These are phyloP conservation scores for Neotropicomus parvogracilis DNA, from an alignment of 1,284 basidiomycete genomes.

Conservation along the genomic window DNA sequence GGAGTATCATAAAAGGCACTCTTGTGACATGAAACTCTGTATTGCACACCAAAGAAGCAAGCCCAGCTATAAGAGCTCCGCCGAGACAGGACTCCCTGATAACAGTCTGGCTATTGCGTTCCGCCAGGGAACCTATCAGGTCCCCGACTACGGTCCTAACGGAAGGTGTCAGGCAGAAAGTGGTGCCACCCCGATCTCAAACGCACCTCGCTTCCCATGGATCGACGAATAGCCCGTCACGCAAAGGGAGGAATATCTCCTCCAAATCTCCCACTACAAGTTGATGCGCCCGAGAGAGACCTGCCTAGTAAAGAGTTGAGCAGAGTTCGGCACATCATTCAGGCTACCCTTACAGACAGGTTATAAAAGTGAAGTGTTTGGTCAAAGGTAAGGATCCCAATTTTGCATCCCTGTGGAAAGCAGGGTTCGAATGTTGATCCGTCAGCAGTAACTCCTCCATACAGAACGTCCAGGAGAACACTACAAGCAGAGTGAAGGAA, in stretches of 20 bases:
- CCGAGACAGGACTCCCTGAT: slow-evolving; percentile 65
- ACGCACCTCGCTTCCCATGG: slow-evolving; percentile 66
- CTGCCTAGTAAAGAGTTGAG: slow-evolving; percentile 42
- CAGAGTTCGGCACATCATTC: slow-evolving; percentile 21
- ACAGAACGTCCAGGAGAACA: slow-evolving; percentile 66
- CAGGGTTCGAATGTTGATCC: slow-evolving; percentile 43
- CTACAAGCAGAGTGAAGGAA: slow-evolving; percentile 72
- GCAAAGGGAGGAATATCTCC: slow-evolving; percentile 87
- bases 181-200: neutral
- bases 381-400: slow-evolving; percentile 90
- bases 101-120: slow-evolving; percentile 55
- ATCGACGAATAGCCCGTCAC: slow-evolving; percentile 76
- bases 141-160: slow-evolving; percentile 55
- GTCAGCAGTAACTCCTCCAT: slow-evolving; percentile 50
- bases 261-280: slow-evolving; percentile 87
- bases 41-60: slow-evolving; percentile 67
- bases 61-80: slow-evolving; percentile 70
- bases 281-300: slow-evolving; percentile 63
- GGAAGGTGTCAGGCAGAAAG: slow-evolving; percentile 10
- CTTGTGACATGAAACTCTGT: slow-evolving; percentile 5
- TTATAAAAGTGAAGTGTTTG: slow-evolving; percentile 86
- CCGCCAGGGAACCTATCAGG: slow-evolving; percentile 66
- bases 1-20: slow-evolving; percentile 9
- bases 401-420: slow-evolving; percentile 49
- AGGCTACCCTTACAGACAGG: slow-evolving; percentile 62